Base-by-base conservation (phyloP, 2,329 filamentous ascomycete species). In the Xylariaceae sp. region DNA sequence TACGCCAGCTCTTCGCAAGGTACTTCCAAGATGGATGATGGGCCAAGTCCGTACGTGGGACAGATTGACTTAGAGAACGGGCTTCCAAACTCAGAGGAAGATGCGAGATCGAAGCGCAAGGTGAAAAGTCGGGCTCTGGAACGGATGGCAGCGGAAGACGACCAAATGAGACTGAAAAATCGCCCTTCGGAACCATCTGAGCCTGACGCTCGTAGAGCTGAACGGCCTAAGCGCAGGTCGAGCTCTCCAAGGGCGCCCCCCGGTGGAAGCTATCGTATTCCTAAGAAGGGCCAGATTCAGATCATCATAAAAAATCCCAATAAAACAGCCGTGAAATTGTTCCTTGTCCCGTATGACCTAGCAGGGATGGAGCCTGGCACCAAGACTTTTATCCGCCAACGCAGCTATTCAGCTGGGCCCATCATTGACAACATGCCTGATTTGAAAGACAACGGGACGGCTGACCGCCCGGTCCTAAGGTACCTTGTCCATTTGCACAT, bases 281-380 rank as follows among this genome's bases (percentile, higher is more conserved):
- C 95, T 0, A 88, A 95, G 68, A 89, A 93, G 72, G 95, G 95
- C 0, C 95, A 98, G 73, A 79, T 99, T 14, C 95, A 99, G 67
- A 96, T 99, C 61, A 89, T 99, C 59, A 91, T 99, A 71, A 98
- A 98, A 72, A 99, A 98, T 67, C 93, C 93, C 16, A 96, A 98
- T 76, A 98, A 98, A 71, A 98, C 95, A 2, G 95, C 95, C 1
- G 93, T 98, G 52, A 98, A 99, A 73, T 79, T 99, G 0, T 98
- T 98, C 65, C 81, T 98, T 20, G 86, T 99, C 2, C 95, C 93
- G 0, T 99, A 98, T 66, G 92, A 98, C 70, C 79, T 99, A 1
- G 82, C 86, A 1, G 93, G 91, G 49, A 99, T 99, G 93, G 89
- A 95, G 59, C 84, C 91, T 0, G 92, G 92, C 0, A 96, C 91